A percentile compares a stretch with the other conserved stretches of the same genome.
Conservation (phyloP, 1,284 basidiomycete genomes). For the Pascua guehoae region DNA sequence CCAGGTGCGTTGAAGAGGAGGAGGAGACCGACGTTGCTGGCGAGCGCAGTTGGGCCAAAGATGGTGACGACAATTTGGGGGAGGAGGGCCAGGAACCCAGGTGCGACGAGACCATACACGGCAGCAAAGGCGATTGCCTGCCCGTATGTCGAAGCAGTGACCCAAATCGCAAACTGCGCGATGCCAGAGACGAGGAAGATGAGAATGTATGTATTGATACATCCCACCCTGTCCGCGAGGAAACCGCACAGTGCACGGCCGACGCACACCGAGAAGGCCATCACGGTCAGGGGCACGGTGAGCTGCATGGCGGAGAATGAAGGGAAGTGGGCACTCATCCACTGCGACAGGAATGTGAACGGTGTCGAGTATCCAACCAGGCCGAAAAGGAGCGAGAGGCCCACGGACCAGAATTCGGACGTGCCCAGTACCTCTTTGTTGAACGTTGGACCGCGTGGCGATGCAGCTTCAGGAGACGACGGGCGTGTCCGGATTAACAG, state of each 20-base stretch:
- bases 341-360: conserved; percentile 25
- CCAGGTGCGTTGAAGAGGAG: conserved; percentile 14
- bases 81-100: conserved; percentile 31
- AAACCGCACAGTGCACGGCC: conserved; percentile 12
- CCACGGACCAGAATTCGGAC: conserved; percentile 23
- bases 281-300: conserved; percentile 15
- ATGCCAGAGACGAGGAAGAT: conserved; percentile 11
- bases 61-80: conserved; percentile 36
- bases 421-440: conserved; percentile 14
- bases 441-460: conserved; percentile 26
- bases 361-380: conserved; percentile 31
- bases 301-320: conserved; percentile 10
- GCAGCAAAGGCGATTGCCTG: conserved; percentile 7
- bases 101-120: conserved; percentile 21
- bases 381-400: conserved; percentile 24
- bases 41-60: conserved; percentile 32
- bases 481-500: conserved; percentile 32
- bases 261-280: conserved; percentile 8
- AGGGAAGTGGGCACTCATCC: conserved; percentile 21
- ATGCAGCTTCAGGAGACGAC: conserved; percentile 30
- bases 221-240: conserved; percentile 7
- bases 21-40: conserved; percentile 29
- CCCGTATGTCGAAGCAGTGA: conserved; percentile 8
- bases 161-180: conserved; percentile 14
- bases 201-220: conserved; percentile 17